Evolutionary conservation across 176 grass and related monocot species (phyloP).

Genomic region (Avena insularis): DNA sequence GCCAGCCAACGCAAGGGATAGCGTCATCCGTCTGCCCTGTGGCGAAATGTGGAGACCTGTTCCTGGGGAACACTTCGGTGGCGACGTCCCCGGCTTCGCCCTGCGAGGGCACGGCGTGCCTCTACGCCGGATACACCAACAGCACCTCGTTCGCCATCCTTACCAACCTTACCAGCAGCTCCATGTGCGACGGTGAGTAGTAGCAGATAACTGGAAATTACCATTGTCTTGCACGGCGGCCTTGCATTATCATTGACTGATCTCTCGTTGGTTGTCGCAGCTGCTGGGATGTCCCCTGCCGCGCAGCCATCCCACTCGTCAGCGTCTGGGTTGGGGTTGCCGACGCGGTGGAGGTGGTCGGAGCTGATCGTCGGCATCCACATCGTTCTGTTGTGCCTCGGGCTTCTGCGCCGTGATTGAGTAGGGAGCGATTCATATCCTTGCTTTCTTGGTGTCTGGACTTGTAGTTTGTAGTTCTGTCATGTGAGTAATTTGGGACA

Average conservation of each 20-base stretch:
- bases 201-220: background rate
- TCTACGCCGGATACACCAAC: constrained; percentile 86
- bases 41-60: constrained; percentile 69
- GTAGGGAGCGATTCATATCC: background rate
- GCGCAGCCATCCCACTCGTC: constrained; percentile 49
- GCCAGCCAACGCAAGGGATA: constrained; percentile 60
- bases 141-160: constrained; percentile 70
- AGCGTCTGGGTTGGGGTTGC: constrained; percentile 36
- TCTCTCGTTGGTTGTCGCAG: constrained; percentile 44
- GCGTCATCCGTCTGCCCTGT: constrained; percentile 57
- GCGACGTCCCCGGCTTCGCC: constrained; percentile 46
- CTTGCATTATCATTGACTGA: background rate
- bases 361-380: constrained; percentile 50
- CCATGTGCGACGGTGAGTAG: constrained; percentile 69
- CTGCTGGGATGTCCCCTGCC: constrained; percentile 53
- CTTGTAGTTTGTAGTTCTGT: constrained; percentile 28
- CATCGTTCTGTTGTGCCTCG: constrained; percentile 47
- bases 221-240: background rate
- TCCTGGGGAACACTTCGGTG: constrained; percentile 65
- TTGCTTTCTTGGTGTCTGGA: background rate
- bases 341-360: constrained; percentile 42
- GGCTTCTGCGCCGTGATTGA: constrained; percentile 46
- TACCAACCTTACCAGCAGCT: constrained; percentile 62
- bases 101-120: constrained; percentile 65
- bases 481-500: constrained; percentile 38